Conservation (phyloP, 768 basidiomycete species). For the Tylopilus vinaceipallidus region DNA sequence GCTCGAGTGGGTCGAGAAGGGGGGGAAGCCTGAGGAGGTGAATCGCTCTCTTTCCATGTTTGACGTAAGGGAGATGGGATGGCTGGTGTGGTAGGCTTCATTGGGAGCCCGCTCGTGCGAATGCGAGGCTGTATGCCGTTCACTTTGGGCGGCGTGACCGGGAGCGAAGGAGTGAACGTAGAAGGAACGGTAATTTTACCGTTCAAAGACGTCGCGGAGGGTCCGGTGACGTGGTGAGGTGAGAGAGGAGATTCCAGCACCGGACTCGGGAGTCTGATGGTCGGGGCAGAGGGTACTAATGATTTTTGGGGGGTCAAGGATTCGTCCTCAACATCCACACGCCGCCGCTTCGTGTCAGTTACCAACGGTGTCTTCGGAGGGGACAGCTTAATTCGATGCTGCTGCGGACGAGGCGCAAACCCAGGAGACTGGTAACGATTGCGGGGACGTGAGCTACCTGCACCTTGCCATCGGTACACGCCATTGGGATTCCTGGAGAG, state of each 20-base stretch:
- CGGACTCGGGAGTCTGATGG: slow-evolving; percentile 21
- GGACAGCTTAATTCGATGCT: slow-evolving; percentile 43
- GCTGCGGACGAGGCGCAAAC: slow-evolving; percentile 55
- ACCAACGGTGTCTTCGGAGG: slow-evolving; percentile 37
- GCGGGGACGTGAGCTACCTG: slow-evolving; percentile 63
- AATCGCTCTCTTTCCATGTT: slow-evolving; percentile 56
- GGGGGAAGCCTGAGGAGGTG: slow-evolving; percentile 34
- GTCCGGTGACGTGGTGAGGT: slow-evolving; percentile 26
- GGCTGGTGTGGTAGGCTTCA: slow-evolving; percentile 59
- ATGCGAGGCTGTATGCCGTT: slow-evolving; percentile 34
- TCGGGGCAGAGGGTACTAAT: slow-evolving; percentile 27
- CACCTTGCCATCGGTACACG: slow-evolving; percentile 70
- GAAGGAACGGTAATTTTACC: slow-evolving; percentile 24
- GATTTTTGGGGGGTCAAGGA: slow-evolving; percentile 35
- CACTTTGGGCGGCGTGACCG: slow-evolving; percentile 27
- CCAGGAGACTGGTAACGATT: slow-evolving; percentile 76
- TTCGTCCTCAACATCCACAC: slow-evolving; percentile 48
- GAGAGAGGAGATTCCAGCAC: slow-evolving; percentile 34
- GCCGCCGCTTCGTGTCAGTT: slow-evolving; percentile 60
- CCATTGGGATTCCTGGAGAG: slow-evolving; percentile 75
- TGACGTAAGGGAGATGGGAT: slow-evolving; percentile 76
- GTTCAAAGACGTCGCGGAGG: slow-evolving; percentile 29
- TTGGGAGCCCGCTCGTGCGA: slow-evolving; percentile 37
- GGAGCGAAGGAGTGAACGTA: slow-evolving; percentile 21
- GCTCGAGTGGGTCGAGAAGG: slow-evolving; percentile 53